Base-by-base conservation (phyloP, 768 basidiomycete species). In the Leccinum subtestaceum region DNA sequence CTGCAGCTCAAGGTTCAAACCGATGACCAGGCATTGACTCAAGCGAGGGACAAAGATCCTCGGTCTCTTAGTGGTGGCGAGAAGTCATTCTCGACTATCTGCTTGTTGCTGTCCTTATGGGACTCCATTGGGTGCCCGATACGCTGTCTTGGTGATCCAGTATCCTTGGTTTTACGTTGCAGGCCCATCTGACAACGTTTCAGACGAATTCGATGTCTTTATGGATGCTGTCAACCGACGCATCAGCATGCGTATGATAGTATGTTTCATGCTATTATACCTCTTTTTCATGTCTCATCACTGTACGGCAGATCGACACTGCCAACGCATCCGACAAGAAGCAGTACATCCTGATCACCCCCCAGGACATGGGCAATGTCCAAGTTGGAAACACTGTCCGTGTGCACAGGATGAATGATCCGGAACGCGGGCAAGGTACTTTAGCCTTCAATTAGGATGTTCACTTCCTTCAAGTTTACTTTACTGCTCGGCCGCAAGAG, bases 181-280 rank as follows among this genome's bases (percentile, higher is more conserved):
- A 7, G 21, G 32, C 32, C 52, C 8, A 31, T 54, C 64, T 72
- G 36, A 72, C 61, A 47, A 46, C 9, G 2, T 38, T 6, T 15
- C 61, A 86, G 97, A 99, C 67, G 97, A 99, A 72, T 99, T 97
- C 70, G 96, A 98, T 66, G 96, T 98, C 11, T 98, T 96, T 79
- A 94, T 98, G 92, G 93, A 95, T 69, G 91, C 91, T 23, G 87
- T 93, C 59, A 93, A 93, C 71, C 85, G 97, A 19, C 86, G 88
- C 50, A 89, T 96, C 67, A 91, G 91, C 60, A 97, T 96, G 88
- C 91, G 86, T 74, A 94, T 96, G 91, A 90, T 98, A 85, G 91
- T 93, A 57, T 17, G 84, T 70, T 23, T 45, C 40, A 55, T 53
- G 15, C 25, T 15, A 23, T 55, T 15, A 12, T 17, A 48, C 27